Percentiles rank a stretch among this genome's conserved stretches.
These are phyloP conservation scores for Aspergillus sp. DNA, from an alignment of 2,329 filamentous ascomycete species.

Conservation along the genomic window DNA sequence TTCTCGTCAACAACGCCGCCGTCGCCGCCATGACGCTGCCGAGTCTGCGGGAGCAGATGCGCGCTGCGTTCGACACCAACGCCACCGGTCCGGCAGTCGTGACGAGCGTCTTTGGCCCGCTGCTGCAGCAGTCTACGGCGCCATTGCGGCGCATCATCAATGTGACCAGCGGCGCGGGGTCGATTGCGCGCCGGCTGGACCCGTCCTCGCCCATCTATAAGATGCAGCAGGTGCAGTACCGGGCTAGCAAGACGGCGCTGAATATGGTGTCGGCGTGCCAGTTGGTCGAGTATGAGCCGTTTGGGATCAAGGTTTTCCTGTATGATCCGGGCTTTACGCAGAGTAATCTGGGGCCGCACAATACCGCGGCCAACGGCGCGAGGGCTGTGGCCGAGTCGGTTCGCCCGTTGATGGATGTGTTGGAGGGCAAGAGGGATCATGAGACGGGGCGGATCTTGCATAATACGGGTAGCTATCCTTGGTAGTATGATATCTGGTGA, in stretches of 20 bases:
- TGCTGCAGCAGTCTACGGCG: constrained; percentile 23
- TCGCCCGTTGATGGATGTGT: constrained; percentile 13
- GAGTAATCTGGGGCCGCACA: constrained; percentile 10
- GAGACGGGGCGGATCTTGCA: constrained; percentile 11
- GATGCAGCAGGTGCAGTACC: constrained; percentile 37
- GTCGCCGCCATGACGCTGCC: not conserved
- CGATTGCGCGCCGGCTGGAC: constrained; percentile 25
- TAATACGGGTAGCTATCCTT: constrained; percentile 12
- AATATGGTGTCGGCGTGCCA: constrained; percentile 34
- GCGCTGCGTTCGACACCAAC: constrained; percentile 33
- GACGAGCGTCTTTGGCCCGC: constrained; percentile 30
- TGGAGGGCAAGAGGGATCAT: constrained; percentile 13
- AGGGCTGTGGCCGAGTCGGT: constrained; percentile 9
- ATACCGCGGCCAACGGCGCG: constrained; percentile 13
- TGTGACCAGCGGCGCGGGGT: constrained; percentile 33
- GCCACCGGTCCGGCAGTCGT: constrained; percentile 35
- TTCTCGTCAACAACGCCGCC: constrained; percentile 30
- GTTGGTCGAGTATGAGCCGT: constrained; percentile 10
- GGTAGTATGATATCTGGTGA: not conserved
- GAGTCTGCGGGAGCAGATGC: constrained; percentile 8
- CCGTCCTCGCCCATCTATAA: constrained; percentile 24
- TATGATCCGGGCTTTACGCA: constrained; percentile 13
- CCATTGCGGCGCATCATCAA: constrained; percentile 27
- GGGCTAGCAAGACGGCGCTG: constrained; percentile 43
- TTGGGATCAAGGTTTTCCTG: constrained; percentile 9